Evolutionary conservation across 257 asterid species (phyloP), one percentile per base, ranked within the genome.

Genomic region (Przewalskia tangutica): DNA sequence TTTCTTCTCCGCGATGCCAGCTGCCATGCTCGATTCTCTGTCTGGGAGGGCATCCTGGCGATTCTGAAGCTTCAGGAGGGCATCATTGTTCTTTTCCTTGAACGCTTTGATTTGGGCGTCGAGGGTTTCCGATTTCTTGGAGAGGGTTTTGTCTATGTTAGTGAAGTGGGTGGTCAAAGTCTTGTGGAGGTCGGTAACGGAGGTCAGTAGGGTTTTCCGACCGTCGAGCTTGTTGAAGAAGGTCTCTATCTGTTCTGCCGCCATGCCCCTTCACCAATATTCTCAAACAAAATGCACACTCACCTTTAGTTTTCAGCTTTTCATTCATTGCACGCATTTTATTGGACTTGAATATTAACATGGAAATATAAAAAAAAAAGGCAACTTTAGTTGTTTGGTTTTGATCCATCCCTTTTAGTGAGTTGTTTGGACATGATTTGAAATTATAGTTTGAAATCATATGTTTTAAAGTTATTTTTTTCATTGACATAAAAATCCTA

Each of bases 191-290:
- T 81, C 80, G 13, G 82, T 62, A 16, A 84, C 54, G 64, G 82
- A 81, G 10, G 82, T 20, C 4, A 84, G 68, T 2, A 84, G 79
- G 68, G 62, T 23, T 12, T 76, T 82, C 0, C 82, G 81, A 32
- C 73, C 14, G 14, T 84, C 76, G 51, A 84, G 77, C 17, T 77
- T 55, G 80, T 12, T 81, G 87, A 84, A 84, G 71, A 84, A 81
- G 79, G 82, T 17, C 4, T 64, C 73, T 16, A 84, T 17, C 11
- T 53, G 79, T 2, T 75, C 83, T 27, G 32, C 32, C 32, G 32
- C 32, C 32, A 27, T 27, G 32, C 1, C 32, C 32, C 32, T 27
- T 27, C 32, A 27, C 32, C 32, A 27, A 27, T 27, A 1, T 38
- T 38, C 42, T 2, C 42, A 38, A 38, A 38, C 42, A 38, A 38